phyloP scores from a whole-genome alignment of 2,329 filamentous ascomycete genomes.

The Hymenoscyphus salicellus region DNA sequence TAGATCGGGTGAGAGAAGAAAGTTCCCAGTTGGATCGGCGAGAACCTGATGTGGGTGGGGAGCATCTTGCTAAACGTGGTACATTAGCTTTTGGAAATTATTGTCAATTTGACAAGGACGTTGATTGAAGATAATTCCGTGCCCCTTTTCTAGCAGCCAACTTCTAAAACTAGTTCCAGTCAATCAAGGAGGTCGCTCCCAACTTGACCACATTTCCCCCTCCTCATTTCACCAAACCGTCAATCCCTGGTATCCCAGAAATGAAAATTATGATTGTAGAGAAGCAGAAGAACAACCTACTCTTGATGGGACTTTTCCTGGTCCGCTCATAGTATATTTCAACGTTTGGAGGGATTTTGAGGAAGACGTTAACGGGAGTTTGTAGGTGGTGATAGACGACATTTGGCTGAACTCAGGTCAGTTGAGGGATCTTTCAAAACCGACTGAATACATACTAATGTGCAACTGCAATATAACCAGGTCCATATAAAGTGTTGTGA shows the following conservation, averaged over 20 bases:
- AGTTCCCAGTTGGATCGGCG: conserved; percentile 49
- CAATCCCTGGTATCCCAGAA: too few relatives aligned
- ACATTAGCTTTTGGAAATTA: not conserved
- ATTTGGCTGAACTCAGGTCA: conserved; percentile 17
- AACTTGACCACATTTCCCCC: too few relatives aligned
- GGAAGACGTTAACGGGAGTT: conserved; percentile 21
- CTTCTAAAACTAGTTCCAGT: not conserved
- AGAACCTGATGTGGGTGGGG: conserved; percentile 51
- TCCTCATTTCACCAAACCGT: too few relatives aligned
- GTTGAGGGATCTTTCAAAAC: not conserved
- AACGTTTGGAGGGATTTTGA: conserved; percentile 37
- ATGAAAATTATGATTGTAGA: too few relatives aligned
- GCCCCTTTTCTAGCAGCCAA: not conserved
- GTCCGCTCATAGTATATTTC: conserved; percentile 37
- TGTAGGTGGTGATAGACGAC: conserved; percentile 27
- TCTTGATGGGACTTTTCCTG: conserved; percentile 35
- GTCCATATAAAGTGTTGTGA: conserved; percentile 25
- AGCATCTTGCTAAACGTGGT: conserved; percentile 39
- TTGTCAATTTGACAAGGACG: not conserved
- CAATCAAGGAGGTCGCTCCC: not conserved
- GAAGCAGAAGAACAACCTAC: not conserved
- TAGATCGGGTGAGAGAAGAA: conserved; percentile 50
- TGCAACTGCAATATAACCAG: conserved; percentile 25
- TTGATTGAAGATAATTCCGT: not conserved
- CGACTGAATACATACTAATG: conserved; percentile 25